A percentile compares a stretch with the other conserved stretches of the same genome.
Conservation (phyloP, 2,329 filamentous ascomycete genomes). For the Gyromitra esculenta region DNA sequence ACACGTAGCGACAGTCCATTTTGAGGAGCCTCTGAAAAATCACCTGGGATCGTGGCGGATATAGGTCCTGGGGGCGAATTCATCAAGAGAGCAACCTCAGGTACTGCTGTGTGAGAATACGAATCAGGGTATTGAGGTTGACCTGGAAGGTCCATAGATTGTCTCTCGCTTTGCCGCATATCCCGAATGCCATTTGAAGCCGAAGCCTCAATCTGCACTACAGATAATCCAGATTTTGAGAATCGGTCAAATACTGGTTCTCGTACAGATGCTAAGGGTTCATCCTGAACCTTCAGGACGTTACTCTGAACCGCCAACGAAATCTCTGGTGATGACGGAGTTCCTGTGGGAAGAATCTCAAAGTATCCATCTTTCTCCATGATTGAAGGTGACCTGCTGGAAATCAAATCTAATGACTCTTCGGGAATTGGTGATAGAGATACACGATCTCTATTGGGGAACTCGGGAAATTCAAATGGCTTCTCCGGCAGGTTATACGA, state of each 20-base stretch:
- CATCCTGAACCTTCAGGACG: background rate
- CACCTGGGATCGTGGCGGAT: background rate
- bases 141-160: background rate
- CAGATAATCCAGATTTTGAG: background rate
- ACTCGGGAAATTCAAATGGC: slow-evolving; percentile 21
- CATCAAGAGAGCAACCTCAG: background rate
- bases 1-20: background rate
- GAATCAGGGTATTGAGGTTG: background rate
- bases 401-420: slow-evolving; percentile 17
- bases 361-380: background rate
- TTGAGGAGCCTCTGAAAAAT: background rate
- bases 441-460: slow-evolving; percentile 24
- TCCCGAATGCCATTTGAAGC: background rate
- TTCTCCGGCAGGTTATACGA: slow-evolving; percentile 20
- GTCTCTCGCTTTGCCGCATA: background rate
- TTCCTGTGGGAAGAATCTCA: slow-evolving; percentile 21
- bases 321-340: slow-evolving; percentile 27
- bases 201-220: background rate
- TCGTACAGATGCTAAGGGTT: background rate
- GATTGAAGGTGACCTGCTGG: slow-evolving; percentile 23
- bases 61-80: background rate
- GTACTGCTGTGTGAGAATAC: background rate
- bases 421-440: slow-evolving; percentile 35
- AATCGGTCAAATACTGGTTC: background rate
- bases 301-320: background rate